A percentile compares a stretch with the other conserved stretches of the same genome.
phyloP scores from a whole-genome alignment of 306 rosid species.

The Lathyrus oleraceus region DNA sequence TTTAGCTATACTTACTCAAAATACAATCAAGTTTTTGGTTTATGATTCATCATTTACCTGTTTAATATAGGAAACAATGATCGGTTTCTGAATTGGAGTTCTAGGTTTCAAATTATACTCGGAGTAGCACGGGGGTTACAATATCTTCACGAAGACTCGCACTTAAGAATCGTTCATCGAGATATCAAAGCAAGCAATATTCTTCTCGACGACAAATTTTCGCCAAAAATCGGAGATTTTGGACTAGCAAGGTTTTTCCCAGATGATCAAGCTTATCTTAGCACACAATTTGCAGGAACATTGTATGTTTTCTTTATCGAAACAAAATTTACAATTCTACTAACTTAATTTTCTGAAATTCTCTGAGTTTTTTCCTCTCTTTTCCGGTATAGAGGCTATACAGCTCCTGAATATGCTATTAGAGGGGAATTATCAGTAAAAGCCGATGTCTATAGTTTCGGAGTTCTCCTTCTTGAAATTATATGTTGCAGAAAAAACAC shows the following conservation, averaged over 20 bases:
- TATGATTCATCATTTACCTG: not conserved
- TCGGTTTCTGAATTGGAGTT: conserved; percentile 63
- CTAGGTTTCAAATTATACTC: conserved; percentile 67
- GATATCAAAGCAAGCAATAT: conserved; percentile 91
- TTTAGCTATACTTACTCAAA: not conserved
- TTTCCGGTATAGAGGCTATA: conserved; percentile 53
- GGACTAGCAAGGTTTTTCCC: conserved; percentile 90
- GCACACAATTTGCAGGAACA: conserved; percentile 83
- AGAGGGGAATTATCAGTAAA: conserved; percentile 79
- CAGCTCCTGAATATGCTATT: conserved; percentile 81
- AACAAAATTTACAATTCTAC: not conserved
- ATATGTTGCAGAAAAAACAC: conserved; percentile 74
- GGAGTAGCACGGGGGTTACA: conserved; percentile 85
- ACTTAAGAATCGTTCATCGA: conserved; percentile 66
- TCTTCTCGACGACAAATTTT: conserved; percentile 79
- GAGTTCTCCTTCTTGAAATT: conserved; percentile 85
- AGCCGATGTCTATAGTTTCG: conserved; percentile 87
- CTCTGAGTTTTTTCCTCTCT: not conserved
- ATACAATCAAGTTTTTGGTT: not conserved
- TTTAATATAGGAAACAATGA: conserved; percentile 48
- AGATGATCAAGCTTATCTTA: conserved; percentile 80
- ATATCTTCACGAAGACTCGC: conserved; percentile 85
- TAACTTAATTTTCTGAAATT: no score
- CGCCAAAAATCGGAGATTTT: conserved; percentile 78
- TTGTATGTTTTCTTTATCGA: conserved; percentile 49